Conservation (phyloP, 2,329 filamentous ascomycete species). For the Beauveria asiatica region DNA sequence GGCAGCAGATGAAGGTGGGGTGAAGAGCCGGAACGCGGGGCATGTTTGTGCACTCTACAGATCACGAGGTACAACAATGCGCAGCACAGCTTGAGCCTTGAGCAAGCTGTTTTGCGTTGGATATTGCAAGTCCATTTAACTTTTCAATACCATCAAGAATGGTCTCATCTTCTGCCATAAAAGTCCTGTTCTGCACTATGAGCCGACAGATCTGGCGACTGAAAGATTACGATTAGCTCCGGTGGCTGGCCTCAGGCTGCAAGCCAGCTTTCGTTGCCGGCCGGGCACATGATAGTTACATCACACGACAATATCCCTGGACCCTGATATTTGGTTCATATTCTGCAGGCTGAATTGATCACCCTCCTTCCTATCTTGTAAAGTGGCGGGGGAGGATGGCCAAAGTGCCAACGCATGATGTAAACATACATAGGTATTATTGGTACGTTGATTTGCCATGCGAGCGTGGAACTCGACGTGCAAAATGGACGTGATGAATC, state of each 20-base stretch:
- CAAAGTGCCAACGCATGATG: background rate
- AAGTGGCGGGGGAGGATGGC: background rate
- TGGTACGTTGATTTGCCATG: background rate
- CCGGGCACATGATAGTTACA: background rate
- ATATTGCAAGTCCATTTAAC: too few relatives aligned
- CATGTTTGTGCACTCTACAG: background rate
- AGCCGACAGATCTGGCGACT: background rate
- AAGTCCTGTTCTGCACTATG: too few relatives aligned
- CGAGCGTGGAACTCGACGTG: background rate
- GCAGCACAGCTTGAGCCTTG: background rate
- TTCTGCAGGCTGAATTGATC: background rate
- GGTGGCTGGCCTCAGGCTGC: background rate
- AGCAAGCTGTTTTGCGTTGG: too few relatives aligned
- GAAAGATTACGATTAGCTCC: background rate
- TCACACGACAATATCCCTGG: background rate
- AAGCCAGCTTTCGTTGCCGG: background rate
- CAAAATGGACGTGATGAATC: too few relatives aligned
- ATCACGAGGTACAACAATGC: background rate
- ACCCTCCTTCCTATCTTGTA: background rate
- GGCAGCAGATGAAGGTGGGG: constrained; percentile 4
- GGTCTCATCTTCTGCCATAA: too few relatives aligned
- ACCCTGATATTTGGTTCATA: background rate
- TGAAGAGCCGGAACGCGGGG: constrained; percentile 4
- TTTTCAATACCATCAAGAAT: too few relatives aligned
- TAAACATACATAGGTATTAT: background rate